Conservation (phyloP, 345 rosid genomes). For the Cardamine resedifolia region DNA sequence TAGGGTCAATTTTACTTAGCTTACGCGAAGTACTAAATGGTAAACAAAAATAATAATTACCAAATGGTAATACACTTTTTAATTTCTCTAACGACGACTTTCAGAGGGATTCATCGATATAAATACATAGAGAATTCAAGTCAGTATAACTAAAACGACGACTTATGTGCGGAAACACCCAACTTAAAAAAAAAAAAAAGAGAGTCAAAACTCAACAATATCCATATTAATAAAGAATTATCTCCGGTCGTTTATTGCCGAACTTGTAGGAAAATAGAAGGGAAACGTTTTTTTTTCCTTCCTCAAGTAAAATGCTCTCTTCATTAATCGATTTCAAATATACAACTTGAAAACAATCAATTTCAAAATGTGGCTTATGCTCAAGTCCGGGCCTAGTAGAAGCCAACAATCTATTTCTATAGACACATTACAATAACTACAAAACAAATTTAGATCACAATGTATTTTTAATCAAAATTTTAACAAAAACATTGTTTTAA, state of each 20-base stretch:
- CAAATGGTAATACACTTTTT: too few species aligned
- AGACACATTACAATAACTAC: not conserved
- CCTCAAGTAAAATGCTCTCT: not conserved
- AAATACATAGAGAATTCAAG: not conserved
- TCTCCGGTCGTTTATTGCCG: constrained; percentile 23
- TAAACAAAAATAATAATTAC: too few species aligned
- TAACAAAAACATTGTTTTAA: not conserved
- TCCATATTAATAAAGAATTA: not conserved
- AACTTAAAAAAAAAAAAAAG: not conserved
- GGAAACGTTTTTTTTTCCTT: not conserved
- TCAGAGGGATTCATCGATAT: not conserved
- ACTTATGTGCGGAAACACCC: constrained; percentile 7
- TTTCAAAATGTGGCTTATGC: too few species aligned
- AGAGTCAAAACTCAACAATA: constrained; percentile 17
- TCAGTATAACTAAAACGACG: constrained; percentile 9
- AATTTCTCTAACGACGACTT: not conserved
- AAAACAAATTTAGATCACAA: not conserved
- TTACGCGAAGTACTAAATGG: not conserved
- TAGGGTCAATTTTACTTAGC: constrained; percentile 19
- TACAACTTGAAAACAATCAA: not conserved
- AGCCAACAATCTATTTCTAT: not conserved
- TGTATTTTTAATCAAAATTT: not conserved
- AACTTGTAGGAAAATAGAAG: constrained; percentile 9
- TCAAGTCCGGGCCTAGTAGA: too few species aligned
- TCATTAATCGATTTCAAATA: not conserved